Percentiles rank a stretch among this genome's conserved stretches.
phyloP scores from a whole-genome alignment of 768 basidiomycete genomes.

The Tulasnella sp. region DNA sequence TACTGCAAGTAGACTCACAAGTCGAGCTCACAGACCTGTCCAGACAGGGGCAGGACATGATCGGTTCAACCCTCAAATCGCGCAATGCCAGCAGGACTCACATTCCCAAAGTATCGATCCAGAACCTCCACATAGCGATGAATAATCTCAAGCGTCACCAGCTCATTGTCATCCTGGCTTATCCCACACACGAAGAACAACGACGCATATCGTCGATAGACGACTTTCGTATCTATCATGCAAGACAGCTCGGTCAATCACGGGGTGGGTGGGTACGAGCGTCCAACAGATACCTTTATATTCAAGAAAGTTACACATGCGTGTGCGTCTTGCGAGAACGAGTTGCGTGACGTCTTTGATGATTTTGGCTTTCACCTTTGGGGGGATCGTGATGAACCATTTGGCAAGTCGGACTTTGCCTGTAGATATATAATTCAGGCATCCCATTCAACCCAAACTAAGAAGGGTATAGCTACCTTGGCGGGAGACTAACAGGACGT shows the following conservation, averaged over 20 bases:
- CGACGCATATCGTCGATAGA: conserved; percentile 37
- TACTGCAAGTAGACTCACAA: conserved; percentile 39
- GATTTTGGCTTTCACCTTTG: conserved; percentile 77
- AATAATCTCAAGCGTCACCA: conserved; percentile 36
- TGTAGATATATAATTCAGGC: conserved; percentile 27
- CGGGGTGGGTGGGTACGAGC: neutral
- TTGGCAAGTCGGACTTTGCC: conserved; percentile 91
- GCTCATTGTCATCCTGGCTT: conserved; percentile 34
- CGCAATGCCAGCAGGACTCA: conserved; percentile 28
- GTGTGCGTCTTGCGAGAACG: conserved; percentile 71
- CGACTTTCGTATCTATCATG: conserved; percentile 37
- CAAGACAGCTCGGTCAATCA: neutral
- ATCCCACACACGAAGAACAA: conserved; percentile 38
- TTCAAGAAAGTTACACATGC: conserved; percentile 94
- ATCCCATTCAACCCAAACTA: neutral
- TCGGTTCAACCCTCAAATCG: neutral
- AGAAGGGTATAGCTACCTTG: conserved; percentile 44
- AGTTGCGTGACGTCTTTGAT: conserved; percentile 93
- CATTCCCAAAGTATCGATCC: conserved; percentile 64
- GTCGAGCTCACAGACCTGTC: conserved; percentile 60
- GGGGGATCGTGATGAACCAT: conserved; percentile 82
- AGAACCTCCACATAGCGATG: conserved; percentile 35
- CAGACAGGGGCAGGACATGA: neutral
- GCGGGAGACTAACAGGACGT: conserved; percentile 84
- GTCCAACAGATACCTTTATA: conserved; percentile 65